Evolutionary conservation across 179 eudicot species (phyloP).

Genomic region (Heliamphora pulchella): DNA sequence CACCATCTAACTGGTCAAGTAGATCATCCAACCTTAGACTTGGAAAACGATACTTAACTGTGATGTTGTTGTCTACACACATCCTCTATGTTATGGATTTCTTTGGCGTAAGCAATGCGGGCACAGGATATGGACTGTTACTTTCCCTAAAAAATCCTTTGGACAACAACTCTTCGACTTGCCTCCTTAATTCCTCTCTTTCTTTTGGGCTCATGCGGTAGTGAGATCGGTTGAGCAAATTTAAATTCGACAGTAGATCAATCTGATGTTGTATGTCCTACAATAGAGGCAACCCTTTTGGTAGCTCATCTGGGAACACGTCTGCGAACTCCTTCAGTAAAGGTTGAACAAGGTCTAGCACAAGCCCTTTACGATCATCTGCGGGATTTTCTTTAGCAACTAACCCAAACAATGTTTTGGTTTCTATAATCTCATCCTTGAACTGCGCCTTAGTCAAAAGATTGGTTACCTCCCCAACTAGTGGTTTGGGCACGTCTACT

Average conservation of each 20-base stretch:
- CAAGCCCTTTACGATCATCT: no score
- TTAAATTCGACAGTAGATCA: neutral
- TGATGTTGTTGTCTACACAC: neutral
- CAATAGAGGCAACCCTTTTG: neutral
- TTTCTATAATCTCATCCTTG: no score
- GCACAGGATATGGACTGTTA: neutral
- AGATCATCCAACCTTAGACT: neutral
- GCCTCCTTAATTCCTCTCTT: neutral
- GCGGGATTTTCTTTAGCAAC: no score
- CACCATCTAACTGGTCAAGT: no score
- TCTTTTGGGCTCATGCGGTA: neutral
- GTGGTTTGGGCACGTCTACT: no score
- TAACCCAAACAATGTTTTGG: no score
- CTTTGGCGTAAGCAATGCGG: neutral
- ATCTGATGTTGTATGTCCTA: neutral
- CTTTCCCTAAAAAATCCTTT: neutral
- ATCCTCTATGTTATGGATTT: neutral
- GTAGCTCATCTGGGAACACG: neutral
- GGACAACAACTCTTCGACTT: neutral
- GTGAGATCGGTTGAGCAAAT: neutral
- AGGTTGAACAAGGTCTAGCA: no score
- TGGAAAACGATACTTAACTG: neutral
- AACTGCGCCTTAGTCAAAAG: no score
- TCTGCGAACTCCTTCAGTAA: no score
- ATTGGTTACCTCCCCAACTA: no score